Conservation (phyloP, 2,329 filamentous ascomycete species). For the Cladobotryum mycophilum region DNA sequence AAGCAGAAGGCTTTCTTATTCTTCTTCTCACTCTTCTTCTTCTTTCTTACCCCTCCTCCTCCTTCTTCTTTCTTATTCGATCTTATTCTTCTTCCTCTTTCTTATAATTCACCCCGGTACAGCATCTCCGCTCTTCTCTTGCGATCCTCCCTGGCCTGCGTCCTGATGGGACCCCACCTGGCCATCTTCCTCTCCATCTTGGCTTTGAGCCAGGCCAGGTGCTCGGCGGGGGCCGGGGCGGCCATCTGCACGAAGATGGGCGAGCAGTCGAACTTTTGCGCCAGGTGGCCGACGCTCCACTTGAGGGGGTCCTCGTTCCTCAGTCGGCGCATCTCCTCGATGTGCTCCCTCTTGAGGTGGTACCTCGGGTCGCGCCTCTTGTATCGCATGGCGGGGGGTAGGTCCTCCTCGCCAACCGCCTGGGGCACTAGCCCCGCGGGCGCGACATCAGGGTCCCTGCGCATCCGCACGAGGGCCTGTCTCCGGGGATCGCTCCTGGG, state of each 20-base stretch:
- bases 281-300: slow-evolving; percentile 50
- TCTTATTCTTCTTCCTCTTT: too few species aligned
- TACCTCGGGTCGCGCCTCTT: slow-evolving; percentile 34
- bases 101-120: slow-evolving; percentile 44
- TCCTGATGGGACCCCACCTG: slow-evolving; percentile 52
- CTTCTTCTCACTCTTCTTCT: background rate
- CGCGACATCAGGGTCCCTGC: slow-evolving; percentile 27
- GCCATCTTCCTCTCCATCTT: slow-evolving; percentile 43
- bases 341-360: slow-evolving; percentile 49
- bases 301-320: slow-evolving; percentile 45
- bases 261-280: slow-evolving; percentile 50
- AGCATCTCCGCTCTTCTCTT: slow-evolving; percentile 48
- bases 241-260: slow-evolving; percentile 53
- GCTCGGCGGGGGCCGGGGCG: slow-evolving; percentile 41
- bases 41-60: background rate
- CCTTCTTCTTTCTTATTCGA: background rate
- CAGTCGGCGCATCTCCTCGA: slow-evolving; percentile 54
- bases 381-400: slow-evolving; percentile 32
- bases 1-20: background rate
- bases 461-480: slow-evolving; percentile 29
- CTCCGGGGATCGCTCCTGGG: slow-evolving; percentile 48
- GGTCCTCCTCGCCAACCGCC: slow-evolving; percentile 17
- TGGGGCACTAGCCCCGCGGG: slow-evolving; percentile 9
- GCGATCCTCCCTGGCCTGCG: slow-evolving; percentile 49
- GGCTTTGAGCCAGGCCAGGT: slow-evolving; percentile 39